phyloP scores from a whole-genome alignment of 768 basidiomycete genomes.

The Russula ochroleuca region DNA sequence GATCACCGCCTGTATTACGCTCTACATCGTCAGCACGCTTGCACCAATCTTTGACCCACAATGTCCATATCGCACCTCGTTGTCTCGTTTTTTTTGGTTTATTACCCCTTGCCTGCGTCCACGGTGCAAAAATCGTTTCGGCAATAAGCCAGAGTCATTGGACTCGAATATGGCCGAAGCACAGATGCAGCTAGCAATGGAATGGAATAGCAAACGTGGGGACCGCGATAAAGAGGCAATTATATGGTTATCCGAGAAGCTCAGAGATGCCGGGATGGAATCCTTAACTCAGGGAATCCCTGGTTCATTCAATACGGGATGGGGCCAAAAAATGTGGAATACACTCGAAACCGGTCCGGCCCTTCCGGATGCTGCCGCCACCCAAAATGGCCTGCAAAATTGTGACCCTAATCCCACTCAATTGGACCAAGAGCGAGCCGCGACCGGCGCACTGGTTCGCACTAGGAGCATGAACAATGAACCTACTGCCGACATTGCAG shows the following conservation, averaged over 20 bases:
- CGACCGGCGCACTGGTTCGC: too few relatives aligned
- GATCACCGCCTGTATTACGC: not conserved
- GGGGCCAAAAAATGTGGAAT: constrained; percentile 10
- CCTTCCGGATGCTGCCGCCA: too few relatives aligned
- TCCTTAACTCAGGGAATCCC: constrained; percentile 7
- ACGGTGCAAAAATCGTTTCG: not conserved
- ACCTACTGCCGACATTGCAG: too few relatives aligned
- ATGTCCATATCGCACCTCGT: constrained; percentile 13
- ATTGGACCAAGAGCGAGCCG: too few relatives aligned
- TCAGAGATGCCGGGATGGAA: constrained; percentile 21
- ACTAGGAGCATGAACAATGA: too few relatives aligned
- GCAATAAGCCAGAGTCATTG: not conserved
- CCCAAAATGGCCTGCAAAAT: too few relatives aligned
- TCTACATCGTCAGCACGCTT: constrained; percentile 20
- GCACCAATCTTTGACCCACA: constrained; percentile 6
- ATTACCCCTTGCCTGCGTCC: not conserved
- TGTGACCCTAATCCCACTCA: too few relatives aligned
- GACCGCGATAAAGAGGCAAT: constrained; percentile 18
- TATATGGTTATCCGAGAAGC: not conserved
- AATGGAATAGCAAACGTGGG: constrained; percentile 4
- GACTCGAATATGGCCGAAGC: constrained; percentile 13
- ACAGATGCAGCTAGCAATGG: constrained; percentile 19
- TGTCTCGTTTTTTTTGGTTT: constrained; percentile 15
- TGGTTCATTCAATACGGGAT: constrained; percentile 14
- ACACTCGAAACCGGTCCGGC: not conserved